These are phyloP conservation scores for Gremmenia infestans DNA, from an alignment of 2,329 filamentous ascomycete genomes.

Conservation along the genomic window DNA sequence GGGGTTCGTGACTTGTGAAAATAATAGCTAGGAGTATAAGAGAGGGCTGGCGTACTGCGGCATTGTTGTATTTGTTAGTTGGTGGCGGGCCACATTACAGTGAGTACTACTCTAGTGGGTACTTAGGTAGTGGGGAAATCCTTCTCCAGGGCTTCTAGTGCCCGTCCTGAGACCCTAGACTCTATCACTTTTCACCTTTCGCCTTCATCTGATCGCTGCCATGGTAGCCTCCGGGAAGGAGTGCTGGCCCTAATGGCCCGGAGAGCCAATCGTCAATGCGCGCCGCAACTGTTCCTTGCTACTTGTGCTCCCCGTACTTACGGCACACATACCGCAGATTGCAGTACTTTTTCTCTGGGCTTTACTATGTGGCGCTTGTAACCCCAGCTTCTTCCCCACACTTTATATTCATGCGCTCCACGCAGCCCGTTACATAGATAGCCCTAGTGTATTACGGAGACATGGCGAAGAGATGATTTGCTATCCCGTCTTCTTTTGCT, in stretches of 20 bases:
- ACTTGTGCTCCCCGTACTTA: background rate
- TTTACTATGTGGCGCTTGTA: background rate
- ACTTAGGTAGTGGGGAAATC: background rate
- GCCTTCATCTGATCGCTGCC: slow-evolving; percentile 9
- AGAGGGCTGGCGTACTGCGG: too few species aligned
- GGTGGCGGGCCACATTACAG: too few species aligned
- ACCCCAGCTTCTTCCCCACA: slow-evolving; percentile 7
- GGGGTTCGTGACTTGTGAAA: slow-evolving; percentile 8
- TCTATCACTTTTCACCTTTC: slow-evolving; percentile 4
- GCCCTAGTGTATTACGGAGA: background rate
- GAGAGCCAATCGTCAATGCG: slow-evolving; percentile 8
- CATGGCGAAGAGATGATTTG: slow-evolving; percentile 3
- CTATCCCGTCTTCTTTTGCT: background rate
- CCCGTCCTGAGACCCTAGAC: background rate
- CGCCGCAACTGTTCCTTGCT: background rate
- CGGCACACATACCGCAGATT: background rate
- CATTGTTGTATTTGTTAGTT: too few species aligned
- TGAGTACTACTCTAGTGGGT: too few species aligned
- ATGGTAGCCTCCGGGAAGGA: background rate
- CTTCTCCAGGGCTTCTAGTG: slow-evolving; percentile 7
- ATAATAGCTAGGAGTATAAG: background rate
- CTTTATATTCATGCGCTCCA: slow-evolving; percentile 8
- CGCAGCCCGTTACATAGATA: background rate
- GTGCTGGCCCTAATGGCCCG: slow-evolving; percentile 1
- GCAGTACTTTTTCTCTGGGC: background rate